Base-by-base conservation (phyloP, 805 yeast genomes). In the Metschnikowia lunata region DNA sequence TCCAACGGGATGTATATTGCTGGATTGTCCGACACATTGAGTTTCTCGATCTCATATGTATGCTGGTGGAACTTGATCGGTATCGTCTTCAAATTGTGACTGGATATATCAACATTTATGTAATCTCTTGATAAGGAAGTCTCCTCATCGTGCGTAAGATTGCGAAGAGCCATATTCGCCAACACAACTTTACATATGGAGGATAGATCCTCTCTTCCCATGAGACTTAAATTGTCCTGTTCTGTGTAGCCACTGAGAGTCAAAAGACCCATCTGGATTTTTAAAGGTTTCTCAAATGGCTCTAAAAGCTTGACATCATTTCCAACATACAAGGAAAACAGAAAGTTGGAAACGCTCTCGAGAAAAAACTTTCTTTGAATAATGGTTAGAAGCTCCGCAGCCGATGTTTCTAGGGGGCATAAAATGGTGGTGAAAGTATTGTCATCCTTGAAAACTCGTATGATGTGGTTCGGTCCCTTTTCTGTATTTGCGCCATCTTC, bases 21-120 rank as follows among this genome's bases (percentile, higher is more conserved):
- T 4, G 96, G 95, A 60, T 90, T 90, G 50, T 84, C 80, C 2
- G 95, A 85, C 8, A 88, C 88, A 62, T 90, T 91, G 48, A 90
- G 71, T 48, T 82, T 75, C 54, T 85, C 85, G 46, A 90, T 88
- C 49, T 87, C 91, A 44, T 83, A 77, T 0, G 96, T 86, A 47
- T 80, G 86, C 53, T 80, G 85, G 59, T 84, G 88, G 50, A 90
- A 78, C 27, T 85, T 75, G 42, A 88, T 84, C 0, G 97, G 97
- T 7, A 91, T 85, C 14, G 88, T 87, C 49, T 87, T 88, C 44
- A 90, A 69, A 54, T 85, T 83, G 69, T 85, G 75, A 43, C 85
- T 79, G 32, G 82, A 76, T 48, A 89, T 72, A 59, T 86, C 80
- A 9, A 88, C 95, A 59, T 82, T 80, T 18, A 82, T 80, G 49